Evolutionary conservation across 2,329 filamentous ascomycete species (phyloP), one percentile per base, ranked within the genome.

Genomic region (Neopestalotiopsis rosae): DNA sequence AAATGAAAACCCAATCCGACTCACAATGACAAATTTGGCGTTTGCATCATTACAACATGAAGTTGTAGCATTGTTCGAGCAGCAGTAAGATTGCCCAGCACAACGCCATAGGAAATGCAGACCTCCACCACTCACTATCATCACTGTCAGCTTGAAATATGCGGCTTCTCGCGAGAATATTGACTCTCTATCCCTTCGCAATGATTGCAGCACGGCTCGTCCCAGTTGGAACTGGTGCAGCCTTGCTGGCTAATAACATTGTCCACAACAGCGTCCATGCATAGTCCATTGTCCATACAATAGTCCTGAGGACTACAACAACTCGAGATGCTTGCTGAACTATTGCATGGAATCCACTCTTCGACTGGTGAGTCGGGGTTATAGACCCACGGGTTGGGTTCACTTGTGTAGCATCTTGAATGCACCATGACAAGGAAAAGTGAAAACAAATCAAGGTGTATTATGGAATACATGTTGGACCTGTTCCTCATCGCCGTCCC

Each of bases 251-350:
- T 76, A 67, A 76, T 73, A 65, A 75, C 71, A 61, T 75, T 76
- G 64, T 74, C 74, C 14, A 70, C 71, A 2, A 49, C 70, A 12
- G 75, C 71, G 52, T 76, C 73, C 24, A 78, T 69, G 38, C 76
- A 78, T 10, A 77, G 73, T 17, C 74, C 76, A 65, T 78, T 78
- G 45, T 73, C 73, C 30, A 78, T 71, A 56, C 76, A 77, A 42
- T 70, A 69, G 69, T 78, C 76, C 57, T 20, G 61, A 57, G 57
- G 70, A 45, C 70, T 70, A 67, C 76, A 78, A 69, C 76, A 78
- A 42, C 72, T 72, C 9, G 71, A 74, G 64, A 72, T 67, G 9
- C 70, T 62, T 58, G 68, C 64, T 3, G 65, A 59, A 13, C 69
- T 38, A 42, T 71, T 71, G 69, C 76, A 78, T 9, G 76, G 73